A percentile compares a stretch with the other conserved stretches of the same genome.
These are phyloP conservation scores for Starmerella tilneyi DNA, from an alignment of 805 yeast genomes.

Conservation along the genomic window DNA sequence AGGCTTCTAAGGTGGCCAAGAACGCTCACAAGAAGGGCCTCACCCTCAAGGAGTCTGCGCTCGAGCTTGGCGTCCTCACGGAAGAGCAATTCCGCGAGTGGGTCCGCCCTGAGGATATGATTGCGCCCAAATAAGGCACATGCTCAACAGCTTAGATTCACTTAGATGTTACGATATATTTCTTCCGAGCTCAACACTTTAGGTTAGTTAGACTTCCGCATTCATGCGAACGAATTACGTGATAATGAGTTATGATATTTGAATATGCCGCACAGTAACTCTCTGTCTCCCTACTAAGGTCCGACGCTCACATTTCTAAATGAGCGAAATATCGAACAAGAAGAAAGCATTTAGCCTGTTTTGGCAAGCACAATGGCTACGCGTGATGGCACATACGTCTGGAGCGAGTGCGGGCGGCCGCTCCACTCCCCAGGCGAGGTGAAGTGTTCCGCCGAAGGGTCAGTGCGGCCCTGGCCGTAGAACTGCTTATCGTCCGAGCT, in stretches of 20 bases:
- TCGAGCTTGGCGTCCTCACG: slow-evolving; percentile 76
- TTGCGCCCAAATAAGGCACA: slow-evolving; percentile 60
- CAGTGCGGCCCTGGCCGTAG: slow-evolving; percentile 77
- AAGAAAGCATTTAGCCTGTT: neutral
- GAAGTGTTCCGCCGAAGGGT: slow-evolving; percentile 43
- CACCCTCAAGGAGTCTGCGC: slow-evolving; percentile 87
- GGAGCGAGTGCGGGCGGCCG: slow-evolving; percentile 59
- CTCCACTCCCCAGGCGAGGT: slow-evolving; percentile 78
- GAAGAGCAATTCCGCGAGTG: slow-evolving; percentile 86
- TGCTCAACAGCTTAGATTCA: neutral
- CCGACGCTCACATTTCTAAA: too few species aligned
- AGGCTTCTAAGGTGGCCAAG: slow-evolving; percentile 95
- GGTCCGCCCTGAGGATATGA: slow-evolving; percentile 97
- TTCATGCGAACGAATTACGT: too few species aligned
- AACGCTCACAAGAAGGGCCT: slow-evolving; percentile 97
- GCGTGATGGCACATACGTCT: slow-evolving; percentile 74
- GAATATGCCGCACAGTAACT: too few species aligned
- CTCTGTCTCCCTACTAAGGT: too few species aligned
- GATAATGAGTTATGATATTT: too few species aligned
- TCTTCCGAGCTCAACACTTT: too few species aligned
- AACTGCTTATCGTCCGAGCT: slow-evolving; percentile 59
- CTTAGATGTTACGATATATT: too few species aligned
- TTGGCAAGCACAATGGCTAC: slow-evolving; percentile 48
- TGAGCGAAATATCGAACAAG: neutral
- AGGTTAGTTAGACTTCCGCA: too few species aligned